Conservation (phyloP, 495 filamentous ascomycete species). For the Cercophora scortea region DNA sequence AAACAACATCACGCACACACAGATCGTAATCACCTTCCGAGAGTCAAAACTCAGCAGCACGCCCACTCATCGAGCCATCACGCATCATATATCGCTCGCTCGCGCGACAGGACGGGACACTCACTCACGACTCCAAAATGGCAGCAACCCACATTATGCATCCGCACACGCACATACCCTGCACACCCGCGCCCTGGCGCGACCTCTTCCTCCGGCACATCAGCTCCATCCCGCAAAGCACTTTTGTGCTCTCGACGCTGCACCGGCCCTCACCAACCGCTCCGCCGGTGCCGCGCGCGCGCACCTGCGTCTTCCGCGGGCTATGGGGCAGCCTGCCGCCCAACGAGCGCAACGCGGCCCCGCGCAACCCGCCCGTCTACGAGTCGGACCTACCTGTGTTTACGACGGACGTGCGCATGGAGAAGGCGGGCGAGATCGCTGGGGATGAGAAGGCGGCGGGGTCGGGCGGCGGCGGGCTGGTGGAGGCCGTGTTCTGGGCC, state of each 20-base stretch:
- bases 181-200: conserved; percentile 53
- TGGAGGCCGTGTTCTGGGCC: conserved; percentile 83
- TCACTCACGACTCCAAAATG: not conserved
- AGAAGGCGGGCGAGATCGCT: conserved; percentile 64
- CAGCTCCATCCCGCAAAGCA: conserved; percentile 47
- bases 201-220: conserved; percentile 58
- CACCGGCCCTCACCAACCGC: conserved; percentile 8
- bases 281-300: conserved; percentile 27
- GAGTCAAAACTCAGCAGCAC: too few species aligned
- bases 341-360: conserved; percentile 57
- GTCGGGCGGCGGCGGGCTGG: conserved; percentile 54
- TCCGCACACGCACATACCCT: not conserved
- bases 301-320: conserved; percentile 65
- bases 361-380: conserved; percentile 56
- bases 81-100: too few species aligned
- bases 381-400: conserved; percentile 72
- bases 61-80: too few species aligned
- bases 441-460: conserved; percentile 23
- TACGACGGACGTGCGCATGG: conserved; percentile 83
- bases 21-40: too few species aligned
- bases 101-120: too few species aligned
- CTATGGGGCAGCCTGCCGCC: conserved; percentile 64
- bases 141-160: not conserved
- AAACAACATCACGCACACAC: too few species aligned
- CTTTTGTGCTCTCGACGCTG: conserved; percentile 67